Evolutionary conservation across 257 asterid species (phyloP).

Genomic region (Striga asiatica): DNA sequence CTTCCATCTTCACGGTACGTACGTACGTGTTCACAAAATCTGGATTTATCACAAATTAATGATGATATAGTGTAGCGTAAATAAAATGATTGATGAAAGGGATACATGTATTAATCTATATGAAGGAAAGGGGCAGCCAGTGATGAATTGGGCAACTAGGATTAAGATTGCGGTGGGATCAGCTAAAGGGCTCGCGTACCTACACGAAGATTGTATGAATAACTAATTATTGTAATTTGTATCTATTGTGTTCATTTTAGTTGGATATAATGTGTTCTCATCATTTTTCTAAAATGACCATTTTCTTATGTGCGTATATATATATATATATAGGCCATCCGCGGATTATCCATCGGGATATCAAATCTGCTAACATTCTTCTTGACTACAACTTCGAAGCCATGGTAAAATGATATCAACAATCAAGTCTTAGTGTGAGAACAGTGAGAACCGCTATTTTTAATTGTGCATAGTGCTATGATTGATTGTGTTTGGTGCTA

Average conservation of each 20-base stretch:
- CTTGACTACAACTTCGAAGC: constrained; percentile 50
- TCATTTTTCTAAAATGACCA: too few species aligned
- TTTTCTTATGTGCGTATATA: too few species aligned
- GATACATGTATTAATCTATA: background rate
- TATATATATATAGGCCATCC: constrained; percentile 30
- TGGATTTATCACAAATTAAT: background rate
- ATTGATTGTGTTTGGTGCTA: too few species aligned
- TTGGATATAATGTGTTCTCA: too few species aligned
- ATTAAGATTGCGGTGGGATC: constrained; percentile 85
- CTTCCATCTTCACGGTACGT: constrained; percentile 70
- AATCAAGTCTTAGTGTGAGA: too few species aligned
- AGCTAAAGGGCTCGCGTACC: constrained; percentile 84
- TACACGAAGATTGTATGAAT: constrained; percentile 90
- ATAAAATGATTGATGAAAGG: too few species aligned
- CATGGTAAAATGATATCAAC: constrained; percentile 27
- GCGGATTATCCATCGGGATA: constrained; percentile 50
- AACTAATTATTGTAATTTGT: too few species aligned
- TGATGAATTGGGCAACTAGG: constrained; percentile 67
- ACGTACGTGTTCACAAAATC: background rate
- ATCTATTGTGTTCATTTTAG: too few species aligned
- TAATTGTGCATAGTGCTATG: too few species aligned
- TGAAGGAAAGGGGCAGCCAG: constrained; percentile 63
- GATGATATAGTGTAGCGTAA: background rate
- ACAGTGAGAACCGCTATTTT: too few species aligned
- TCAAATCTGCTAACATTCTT: constrained; percentile 54